Conservation (phyloP, 257 asterid species). For the Anisodus acutangulus region DNA sequence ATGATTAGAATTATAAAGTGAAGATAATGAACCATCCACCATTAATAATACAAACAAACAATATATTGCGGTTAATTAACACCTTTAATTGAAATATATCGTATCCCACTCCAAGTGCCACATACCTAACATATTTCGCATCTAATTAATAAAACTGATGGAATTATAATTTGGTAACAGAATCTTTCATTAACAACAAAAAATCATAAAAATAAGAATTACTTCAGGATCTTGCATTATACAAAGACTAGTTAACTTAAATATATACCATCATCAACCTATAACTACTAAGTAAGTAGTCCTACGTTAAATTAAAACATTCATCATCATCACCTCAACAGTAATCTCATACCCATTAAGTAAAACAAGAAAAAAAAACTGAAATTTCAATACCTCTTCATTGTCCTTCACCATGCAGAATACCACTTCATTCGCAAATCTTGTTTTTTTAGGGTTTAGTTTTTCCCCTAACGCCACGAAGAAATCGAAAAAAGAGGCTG, state of each 20-base stretch:
- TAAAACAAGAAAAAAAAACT: background rate
- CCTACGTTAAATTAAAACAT: conserved; percentile 7
- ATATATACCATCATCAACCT: conserved; percentile 6
- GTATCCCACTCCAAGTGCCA: conserved; percentile 38
- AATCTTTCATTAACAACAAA: conserved; percentile 52
- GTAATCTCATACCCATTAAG: background rate
- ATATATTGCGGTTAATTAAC: conserved; percentile 44
- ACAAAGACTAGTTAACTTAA: conserved; percentile 21
- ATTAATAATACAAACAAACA: conserved; percentile 33
- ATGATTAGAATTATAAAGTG: conserved; percentile 45
- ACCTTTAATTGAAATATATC: conserved; percentile 33
- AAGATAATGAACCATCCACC: conserved; percentile 48
- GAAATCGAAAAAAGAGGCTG: conserved; percentile 93
- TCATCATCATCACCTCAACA: background rate
- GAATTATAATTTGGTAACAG: conserved; percentile 36
- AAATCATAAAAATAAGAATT: background rate
- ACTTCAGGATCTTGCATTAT: conserved; percentile 19
- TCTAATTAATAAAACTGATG: conserved; percentile 22
- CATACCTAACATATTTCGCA: conserved; percentile 43
- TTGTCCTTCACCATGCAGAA: conserved; percentile 27
- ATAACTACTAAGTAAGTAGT: background rate
- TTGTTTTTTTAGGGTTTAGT: conserved; percentile 58
- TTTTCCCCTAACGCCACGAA: conserved; percentile 60
- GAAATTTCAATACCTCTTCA: conserved; percentile 18
- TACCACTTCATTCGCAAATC: background rate